A percentile compares a stretch with the other conserved stretches of the same genome.
These are phyloP conservation scores for Centrapalus pauciflorus DNA, from an alignment of 129 eudicot genomes.

Conservation along the genomic window DNA sequence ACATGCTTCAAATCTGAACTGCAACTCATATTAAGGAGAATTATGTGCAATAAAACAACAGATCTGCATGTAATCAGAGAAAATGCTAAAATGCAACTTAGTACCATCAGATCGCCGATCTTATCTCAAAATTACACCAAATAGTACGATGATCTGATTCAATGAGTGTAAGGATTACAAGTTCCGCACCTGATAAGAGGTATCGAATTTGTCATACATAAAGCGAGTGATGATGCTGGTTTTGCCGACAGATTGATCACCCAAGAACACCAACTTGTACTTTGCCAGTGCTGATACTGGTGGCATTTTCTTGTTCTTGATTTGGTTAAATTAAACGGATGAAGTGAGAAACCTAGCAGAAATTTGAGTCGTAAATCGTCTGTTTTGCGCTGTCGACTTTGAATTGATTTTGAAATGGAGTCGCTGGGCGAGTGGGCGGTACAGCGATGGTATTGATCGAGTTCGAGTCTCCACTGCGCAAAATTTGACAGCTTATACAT, in stretches of 20 bases:
- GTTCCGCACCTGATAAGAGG: conserved; percentile 45
- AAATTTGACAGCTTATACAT: background rate
- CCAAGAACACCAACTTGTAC: conserved; percentile 56
- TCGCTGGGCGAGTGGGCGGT: background rate
- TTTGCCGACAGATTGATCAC: conserved; percentile 93
- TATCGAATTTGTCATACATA: conserved; percentile 62
- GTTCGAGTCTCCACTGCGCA: conserved; percentile 3
- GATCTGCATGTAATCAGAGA: conserved; percentile 16
- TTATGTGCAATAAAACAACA: conserved; percentile 3
- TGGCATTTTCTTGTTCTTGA: conserved; percentile 29
- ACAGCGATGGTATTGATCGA: conserved; percentile 7
- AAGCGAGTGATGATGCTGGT: conserved; percentile 92
- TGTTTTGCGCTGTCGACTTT: conserved; percentile 14
- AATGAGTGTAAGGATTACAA: background rate
- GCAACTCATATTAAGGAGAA: conserved; percentile 5
- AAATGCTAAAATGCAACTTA: background rate
- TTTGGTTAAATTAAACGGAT: conserved; percentile 3
- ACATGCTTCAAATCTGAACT: conserved; percentile 7
- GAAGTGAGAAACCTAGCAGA: background rate
- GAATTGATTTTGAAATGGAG: conserved; percentile 20
- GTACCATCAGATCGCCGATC: conserved; percentile 24
- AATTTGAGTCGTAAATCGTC: background rate
- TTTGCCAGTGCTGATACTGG: conserved; percentile 57
- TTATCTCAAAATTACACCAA: conserved; percentile 7
- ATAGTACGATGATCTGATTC: conserved; percentile 1